Base-by-base conservation (phyloP, 441 rosid genomes). In the Adansonia madagascariensis region DNA sequence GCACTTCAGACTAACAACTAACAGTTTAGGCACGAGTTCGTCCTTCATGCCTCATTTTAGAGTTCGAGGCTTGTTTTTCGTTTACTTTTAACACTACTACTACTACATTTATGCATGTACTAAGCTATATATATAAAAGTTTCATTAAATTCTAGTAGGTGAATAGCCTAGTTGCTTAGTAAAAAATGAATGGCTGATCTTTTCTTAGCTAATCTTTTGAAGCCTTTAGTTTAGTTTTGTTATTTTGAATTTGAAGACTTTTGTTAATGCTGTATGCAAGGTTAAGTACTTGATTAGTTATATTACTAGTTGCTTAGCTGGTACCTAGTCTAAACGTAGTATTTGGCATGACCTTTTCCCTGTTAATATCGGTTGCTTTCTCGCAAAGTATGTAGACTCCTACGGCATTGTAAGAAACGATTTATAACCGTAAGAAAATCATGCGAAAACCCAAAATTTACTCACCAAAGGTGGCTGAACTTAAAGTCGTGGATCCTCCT, bases 401-500 rank as follows among this genome's bases (percentile, higher is more conserved):
- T 41, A 4, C 7, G 9, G 47, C 47, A 1, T 9, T 43, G 47
- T 20, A 55, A 20, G 62, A 11, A 27, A 10, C n/a, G 0, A 15
- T 64, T 22, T 35, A 5, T 63, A 63, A 18, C 11, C 27, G 6
- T 15, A 71, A 52, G 27, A 71, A 71, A 71, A 52, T 24, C 20
- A 71, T 8, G 61, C 4, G 10, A 31, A 22, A 67, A 3, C 10
- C 74, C 24, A 64, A 46, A 62, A 60, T 1, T 27, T 31, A 77
- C 92, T 82, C 70, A 89, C 94, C 89, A 53, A 90, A 87, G 6
- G 90, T 90, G 14, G 92, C 91, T 14, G 94, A 89, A 3, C 81
- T 85, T 79, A 89, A 90, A 50, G 92, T 86, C 24, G 92, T 86
- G 67, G 87, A n/a, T 24, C 94, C 92, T 75, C 91, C 86, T 2